Base-by-base conservation (phyloP, 805 yeast species). In the Barnettozyma pratensis region DNA sequence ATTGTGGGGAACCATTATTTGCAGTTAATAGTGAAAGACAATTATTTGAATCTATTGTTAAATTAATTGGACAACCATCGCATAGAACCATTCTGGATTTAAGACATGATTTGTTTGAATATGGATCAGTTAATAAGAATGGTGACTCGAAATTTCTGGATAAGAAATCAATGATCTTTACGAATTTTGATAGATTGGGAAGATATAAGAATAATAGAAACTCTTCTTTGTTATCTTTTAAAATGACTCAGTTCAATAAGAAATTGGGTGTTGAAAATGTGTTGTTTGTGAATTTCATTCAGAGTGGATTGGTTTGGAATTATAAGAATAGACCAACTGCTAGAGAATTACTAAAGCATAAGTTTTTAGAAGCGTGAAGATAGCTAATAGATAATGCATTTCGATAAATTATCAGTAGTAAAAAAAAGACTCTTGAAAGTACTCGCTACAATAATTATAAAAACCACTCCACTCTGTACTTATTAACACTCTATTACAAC, bases 11-110 rank as follows among this genome's bases (percentile, higher is more conserved):
- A 53, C 95, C 96, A 1, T 70, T 88, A 50, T 88, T 88, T 62
- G 91, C 94, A 10, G 96, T 96, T 3, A 75, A 86, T 12, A 81
- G 88, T 40, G 90, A 87, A 64, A 87, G 81, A 31, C 92, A 87
- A 63, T 89, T 89, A 61, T 74, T 87, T 58, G 74, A 78, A 59
- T 76, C 80, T 59, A 85, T 85, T 44, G 85, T 87, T 67, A 76
- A 88, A 58, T 68, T 87, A 39, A 80, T 87, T 83, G 96, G 96
- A n/a, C 84, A 91, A 5, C 96, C 96, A 30, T 80, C 65, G 27
- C 64, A 66, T 37, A 46, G 62, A 3, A 63, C 71, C 5, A 69
- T 82, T 3, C 28, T 66, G 11, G 55, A 61, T 7, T 64, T 75
- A 47, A 61, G 83, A 37, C 60, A 68, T 7, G 69, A 66, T 7